Evolutionary conservation across 768 basidiomycete genomes (phyloP), one percentile per base, ranked within the genome.

Genomic region (Psilocybe azurescens): DNA sequence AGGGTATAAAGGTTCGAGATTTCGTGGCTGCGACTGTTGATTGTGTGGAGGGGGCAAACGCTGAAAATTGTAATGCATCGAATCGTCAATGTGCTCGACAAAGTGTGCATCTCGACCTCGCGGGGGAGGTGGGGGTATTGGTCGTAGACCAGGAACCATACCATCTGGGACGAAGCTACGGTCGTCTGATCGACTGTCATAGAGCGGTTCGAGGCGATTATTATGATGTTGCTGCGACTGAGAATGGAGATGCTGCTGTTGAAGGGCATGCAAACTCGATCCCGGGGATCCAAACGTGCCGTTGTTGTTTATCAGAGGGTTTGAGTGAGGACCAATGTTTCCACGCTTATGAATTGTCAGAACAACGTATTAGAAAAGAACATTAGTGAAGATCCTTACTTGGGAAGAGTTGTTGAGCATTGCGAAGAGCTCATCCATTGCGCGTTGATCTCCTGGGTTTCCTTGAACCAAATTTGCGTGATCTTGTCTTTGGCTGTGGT

Each of bases 71-170:
- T 89, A 88, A 53, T 86, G 84, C 36, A 88, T 67, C 0, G 81
- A 72, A 24, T 93, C 92, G 41, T 89, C 88, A 28, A 85, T 67
- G 14, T 82, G 78, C 32, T 91, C 91, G 39, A 83, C 73, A 67
- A 84, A 87, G 58, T 86, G 75, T 63, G 90, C 87, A 51, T 65
- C 64, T 28, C 89, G 81, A 69, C 77, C 82, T 62, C 90, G 83
- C 58, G 87, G 83, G 47, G 86, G 83, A 58, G 86, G 83, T 38
- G 87, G 85, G 51, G 84, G 86, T 41, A 81, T 82, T 32, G 88
- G 82, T 41, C 93, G 88, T 33, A 94, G 81, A 8, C 92, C 93
- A 28, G 93, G 92, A 14, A 94, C 93, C 85, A 94, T 86, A 30
- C 90, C 90, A 74, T 94, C 91, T 9, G 93, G 90, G 28, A 91